Evolutionary conservation across 257 asterid genomes (phyloP).

Genomic region (Jaltomata sinuosa): DNA sequence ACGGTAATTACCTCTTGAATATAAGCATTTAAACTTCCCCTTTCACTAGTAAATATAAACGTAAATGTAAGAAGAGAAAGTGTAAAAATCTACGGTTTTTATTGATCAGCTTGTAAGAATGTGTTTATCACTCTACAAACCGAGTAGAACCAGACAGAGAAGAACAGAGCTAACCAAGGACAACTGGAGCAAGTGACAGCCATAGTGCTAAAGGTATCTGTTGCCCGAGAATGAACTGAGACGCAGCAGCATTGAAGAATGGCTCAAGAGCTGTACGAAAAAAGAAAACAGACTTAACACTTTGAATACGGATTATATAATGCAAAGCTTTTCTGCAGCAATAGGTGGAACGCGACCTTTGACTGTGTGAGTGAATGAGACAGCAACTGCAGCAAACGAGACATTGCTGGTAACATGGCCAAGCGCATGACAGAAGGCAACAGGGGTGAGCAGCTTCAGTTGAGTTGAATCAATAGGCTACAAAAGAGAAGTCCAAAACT

Average conservation of each 20-base stretch:
- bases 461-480: constrained; percentile 72
- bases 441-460: constrained; percentile 77
- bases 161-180: constrained; percentile 48
- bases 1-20: neutral
- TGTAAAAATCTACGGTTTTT: neutral
- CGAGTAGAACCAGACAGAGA: neutral
- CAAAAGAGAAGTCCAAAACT: constrained; percentile 3
- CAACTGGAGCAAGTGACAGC: constrained; percentile 96
- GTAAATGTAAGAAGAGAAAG: neutral
- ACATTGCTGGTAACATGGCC: constrained; percentile 86
- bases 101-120: neutral
- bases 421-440: constrained; percentile 72
- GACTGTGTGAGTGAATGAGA: constrained; percentile 87
- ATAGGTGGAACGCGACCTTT: constrained; percentile 39
- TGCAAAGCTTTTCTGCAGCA: neutral
- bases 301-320: neutral
- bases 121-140: neutral
- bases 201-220: constrained; percentile 69
- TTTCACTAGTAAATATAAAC: neutral
- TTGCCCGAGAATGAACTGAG: constrained; percentile 96
- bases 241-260: constrained; percentile 97
- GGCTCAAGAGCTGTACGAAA: constrained; percentile 89
- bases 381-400: constrained; percentile 89
- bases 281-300: neutral
- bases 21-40: neutral